Percentiles rank a stretch among this genome's conserved stretches.
Conservation (phyloP, 495 filamentous ascomycete genomes). For the Cercophora sp. region DNA sequence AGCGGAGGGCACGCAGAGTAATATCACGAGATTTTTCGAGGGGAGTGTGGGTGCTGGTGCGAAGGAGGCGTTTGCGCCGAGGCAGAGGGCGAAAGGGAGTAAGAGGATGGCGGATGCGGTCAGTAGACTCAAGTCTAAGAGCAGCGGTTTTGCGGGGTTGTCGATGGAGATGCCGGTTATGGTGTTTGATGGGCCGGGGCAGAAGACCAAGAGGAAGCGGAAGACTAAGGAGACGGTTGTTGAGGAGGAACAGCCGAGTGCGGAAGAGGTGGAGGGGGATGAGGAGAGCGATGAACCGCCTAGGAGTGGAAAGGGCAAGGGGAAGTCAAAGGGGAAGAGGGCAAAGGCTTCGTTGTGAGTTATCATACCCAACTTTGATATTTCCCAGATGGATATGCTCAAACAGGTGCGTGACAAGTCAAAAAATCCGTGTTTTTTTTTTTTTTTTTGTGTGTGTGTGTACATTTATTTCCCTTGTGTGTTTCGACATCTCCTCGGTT, state of each 20-base stretch:
- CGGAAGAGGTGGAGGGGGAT: constrained; percentile 26
- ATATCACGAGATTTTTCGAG: constrained; percentile 86
- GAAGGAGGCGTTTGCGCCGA: constrained; percentile 70
- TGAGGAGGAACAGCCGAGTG: constrained; percentile 8
- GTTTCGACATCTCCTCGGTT: too few species aligned
- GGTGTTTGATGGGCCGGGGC: constrained; percentile 8
- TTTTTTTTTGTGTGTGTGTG: too few species aligned
- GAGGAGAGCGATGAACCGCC: constrained; percentile 9
- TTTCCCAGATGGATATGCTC: too few species aligned
- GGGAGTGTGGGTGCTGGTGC: constrained; percentile 34
- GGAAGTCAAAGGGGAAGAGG: constrained; percentile 24
- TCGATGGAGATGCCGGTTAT: constrained; percentile 23
- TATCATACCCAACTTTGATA: too few species aligned
- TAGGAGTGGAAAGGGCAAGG: neutral
- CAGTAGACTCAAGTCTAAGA: constrained; percentile 52
- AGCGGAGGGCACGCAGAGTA: constrained; percentile 86
- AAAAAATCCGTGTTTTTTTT: too few species aligned
- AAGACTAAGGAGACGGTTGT: constrained; percentile 24
- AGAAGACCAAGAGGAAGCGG: constrained; percentile 24
- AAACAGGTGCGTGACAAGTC: too few species aligned
- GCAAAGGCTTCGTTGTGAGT: constrained; percentile 13
- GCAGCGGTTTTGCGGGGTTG: constrained; percentile 7
- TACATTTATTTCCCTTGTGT: too few species aligned
- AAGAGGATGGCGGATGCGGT: constrained; percentile 83
- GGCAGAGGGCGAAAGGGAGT: constrained; percentile 61